phyloP scores from a whole-genome alignment of 768 basidiomycete genomes.

The Mycena maculata region DNA sequence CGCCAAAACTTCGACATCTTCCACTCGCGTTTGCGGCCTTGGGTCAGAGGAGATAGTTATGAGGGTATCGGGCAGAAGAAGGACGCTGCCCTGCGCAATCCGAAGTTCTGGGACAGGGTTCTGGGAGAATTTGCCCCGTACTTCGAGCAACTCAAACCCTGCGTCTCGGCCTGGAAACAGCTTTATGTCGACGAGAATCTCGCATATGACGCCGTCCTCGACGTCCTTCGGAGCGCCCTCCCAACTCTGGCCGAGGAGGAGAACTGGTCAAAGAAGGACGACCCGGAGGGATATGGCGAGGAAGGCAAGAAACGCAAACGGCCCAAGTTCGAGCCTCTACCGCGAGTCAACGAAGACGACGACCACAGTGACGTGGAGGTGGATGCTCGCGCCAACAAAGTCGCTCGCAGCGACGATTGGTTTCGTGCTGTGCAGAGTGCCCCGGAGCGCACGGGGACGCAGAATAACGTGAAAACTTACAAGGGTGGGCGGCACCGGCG shows the following conservation, averaged over 20 bases:
- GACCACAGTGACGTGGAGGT: not conserved
- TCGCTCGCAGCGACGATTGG: not conserved
- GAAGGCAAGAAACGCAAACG: constrained; percentile 6
- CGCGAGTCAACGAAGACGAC: not conserved
- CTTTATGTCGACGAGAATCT: not conserved
- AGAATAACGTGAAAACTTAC: not conserved
- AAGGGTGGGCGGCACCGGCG: no score
- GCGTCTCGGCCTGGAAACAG: constrained; percentile 10
- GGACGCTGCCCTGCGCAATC: not conserved
- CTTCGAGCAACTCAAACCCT: constrained; percentile 16
- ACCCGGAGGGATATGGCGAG: constrained; percentile 10
- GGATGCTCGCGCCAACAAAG: not conserved
- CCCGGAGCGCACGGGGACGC: not conserved
- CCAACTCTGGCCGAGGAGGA: not conserved
- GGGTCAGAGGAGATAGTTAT: not conserved
- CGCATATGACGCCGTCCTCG: not conserved
- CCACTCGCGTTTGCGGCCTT: not conserved
- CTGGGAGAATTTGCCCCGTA: constrained; percentile 4
- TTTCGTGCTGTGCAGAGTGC: not conserved
- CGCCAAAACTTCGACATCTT: constrained; percentile 24
- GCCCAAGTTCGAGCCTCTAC: not conserved
- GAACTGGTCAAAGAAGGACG: constrained; percentile 6
- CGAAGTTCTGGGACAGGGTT: not conserved
- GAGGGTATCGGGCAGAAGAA: not conserved
- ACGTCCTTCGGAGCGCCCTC: not conserved